A percentile compares a stretch with the other conserved stretches of the same genome.
Evolutionary conservation across 2,329 filamentous ascomycete species (phyloP).

Genomic region (Exophiala viscosa): DNA sequence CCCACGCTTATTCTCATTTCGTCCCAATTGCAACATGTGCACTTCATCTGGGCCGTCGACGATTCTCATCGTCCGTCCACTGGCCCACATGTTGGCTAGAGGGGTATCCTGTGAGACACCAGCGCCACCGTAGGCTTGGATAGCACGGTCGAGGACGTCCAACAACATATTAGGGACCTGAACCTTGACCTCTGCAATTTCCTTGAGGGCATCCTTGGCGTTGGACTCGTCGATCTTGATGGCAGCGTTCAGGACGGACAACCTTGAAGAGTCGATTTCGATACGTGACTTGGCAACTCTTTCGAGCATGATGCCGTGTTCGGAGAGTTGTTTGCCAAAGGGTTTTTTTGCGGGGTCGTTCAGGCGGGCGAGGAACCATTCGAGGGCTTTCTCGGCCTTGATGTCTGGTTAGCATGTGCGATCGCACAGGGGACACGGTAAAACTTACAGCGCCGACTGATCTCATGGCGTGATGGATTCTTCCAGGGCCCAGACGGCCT

Average conservation of each 20-base stretch:
- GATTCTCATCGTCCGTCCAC: constrained; percentile 79
- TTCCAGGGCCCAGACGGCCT: constrained; percentile 87
- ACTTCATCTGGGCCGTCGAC: constrained; percentile 97
- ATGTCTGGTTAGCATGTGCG: not conserved
- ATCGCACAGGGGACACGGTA: not conserved
- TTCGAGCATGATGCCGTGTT: constrained; percentile 92
- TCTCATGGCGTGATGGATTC: constrained; percentile 98
- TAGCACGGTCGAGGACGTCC: constrained; percentile 85
- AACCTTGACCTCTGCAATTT: constrained; percentile 95
- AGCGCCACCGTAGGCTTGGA: constrained; percentile 87
- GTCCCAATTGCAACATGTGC: constrained; percentile 61
- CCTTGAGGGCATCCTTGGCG: constrained; percentile 82
- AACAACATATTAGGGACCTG: constrained; percentile 78
- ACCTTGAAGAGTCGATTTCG: constrained; percentile 87
- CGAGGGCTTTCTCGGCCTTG: constrained; percentile 73
- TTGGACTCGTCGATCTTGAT: constrained; percentile 88
- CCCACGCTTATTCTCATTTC: constrained; percentile 53
- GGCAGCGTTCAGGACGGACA: constrained; percentile 89
- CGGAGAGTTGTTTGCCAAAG: constrained; percentile 79
- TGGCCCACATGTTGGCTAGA: constrained; percentile 66
- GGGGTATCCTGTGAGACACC: constrained; percentile 95
- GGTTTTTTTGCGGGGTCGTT: constrained; percentile 89
- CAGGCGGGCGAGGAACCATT: constrained; percentile 91
- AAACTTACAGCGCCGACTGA: constrained; percentile 68
- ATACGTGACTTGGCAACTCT: constrained; percentile 90